A percentile compares a stretch with the other conserved stretches of the same genome.
Conservation (phyloP, 352 stramenopile genomes). For the Pythium phragmitis region DNA sequence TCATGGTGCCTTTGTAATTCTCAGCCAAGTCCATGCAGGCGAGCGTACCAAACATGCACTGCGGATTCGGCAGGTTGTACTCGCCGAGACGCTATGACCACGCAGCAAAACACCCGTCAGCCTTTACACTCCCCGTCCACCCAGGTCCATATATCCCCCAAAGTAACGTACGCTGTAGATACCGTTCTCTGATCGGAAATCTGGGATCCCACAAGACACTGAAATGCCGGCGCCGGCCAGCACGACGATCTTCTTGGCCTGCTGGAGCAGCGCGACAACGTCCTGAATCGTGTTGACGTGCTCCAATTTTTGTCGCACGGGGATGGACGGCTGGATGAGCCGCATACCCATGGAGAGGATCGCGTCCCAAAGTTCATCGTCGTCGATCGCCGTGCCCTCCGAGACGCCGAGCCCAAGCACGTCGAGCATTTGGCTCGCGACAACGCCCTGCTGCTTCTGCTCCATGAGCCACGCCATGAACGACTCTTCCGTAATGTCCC, state of each 20-base stretch:
- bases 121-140: neutral
- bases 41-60: slow-evolving; percentile 78
- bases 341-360: slow-evolving; percentile 86
- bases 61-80: slow-evolving; percentile 82
- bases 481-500: slow-evolving; percentile 66
- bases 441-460: slow-evolving; percentile 67
- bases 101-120: neutral
- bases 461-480: slow-evolving; percentile 80
- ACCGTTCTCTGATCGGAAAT: slow-evolving; percentile 95
- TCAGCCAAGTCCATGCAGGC: neutral
- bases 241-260: slow-evolving; percentile 90
- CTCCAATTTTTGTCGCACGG: slow-evolving; percentile 34
- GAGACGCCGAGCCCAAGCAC: slow-evolving; percentile 73
- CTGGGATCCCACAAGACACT: slow-evolving; percentile 97
- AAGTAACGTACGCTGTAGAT: slow-evolving; percentile 84
- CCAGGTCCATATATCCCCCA: neutral
- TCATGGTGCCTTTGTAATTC: neutral
- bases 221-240: slow-evolving; percentile 95
- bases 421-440: slow-evolving; percentile 72
- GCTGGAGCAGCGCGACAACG: slow-evolving; percentile 66
- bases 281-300: slow-evolving; percentile 64
- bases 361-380: slow-evolving; percentile 82
- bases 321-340: slow-evolving; percentile 64
- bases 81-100: slow-evolving; percentile 57
- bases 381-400: slow-evolving; percentile 72